These are phyloP conservation scores for Helenozyma baotianmanensis DNA, from an alignment of 805 yeast genomes.

Conservation along the genomic window DNA sequence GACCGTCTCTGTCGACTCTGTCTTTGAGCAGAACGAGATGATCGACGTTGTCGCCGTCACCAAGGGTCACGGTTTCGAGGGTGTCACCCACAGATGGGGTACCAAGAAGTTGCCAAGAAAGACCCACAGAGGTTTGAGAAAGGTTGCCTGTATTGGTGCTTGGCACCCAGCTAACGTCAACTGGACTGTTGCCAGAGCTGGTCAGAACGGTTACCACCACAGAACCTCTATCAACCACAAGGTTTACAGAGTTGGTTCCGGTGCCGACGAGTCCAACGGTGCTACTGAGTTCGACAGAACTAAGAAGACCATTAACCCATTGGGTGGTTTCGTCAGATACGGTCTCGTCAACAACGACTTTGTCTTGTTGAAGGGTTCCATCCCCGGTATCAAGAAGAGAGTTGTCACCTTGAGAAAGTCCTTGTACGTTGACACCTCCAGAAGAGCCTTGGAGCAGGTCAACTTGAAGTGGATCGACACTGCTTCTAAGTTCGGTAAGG, in stretches of 20 bases:
- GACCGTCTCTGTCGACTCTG: conserved; percentile 93
- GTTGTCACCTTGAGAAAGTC: conserved; percentile 98
- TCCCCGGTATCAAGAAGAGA: conserved; percentile 99
- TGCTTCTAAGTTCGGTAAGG: conserved; percentile 99
- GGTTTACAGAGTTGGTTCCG: conserved; percentile 98
- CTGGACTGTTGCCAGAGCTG: conserved; percentile 99
- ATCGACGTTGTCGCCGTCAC: conserved; percentile 98
- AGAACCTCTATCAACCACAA: conserved; percentile 99
- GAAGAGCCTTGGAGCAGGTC: conserved; percentile 95
- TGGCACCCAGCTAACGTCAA: conserved; percentile 99
- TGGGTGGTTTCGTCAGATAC: conserved; percentile 99
- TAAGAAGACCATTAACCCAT: conserved; percentile 98
- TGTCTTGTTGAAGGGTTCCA: conserved; percentile 95
- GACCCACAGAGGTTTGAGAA: conserved; percentile 99
- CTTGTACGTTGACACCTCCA: conserved; percentile 93
- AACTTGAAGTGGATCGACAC: conserved; percentile 99
- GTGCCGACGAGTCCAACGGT: conserved; percentile 89
- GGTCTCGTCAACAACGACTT: conserved; percentile 98
- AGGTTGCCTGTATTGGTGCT: conserved; percentile 99
- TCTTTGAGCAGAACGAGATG: conserved; percentile 98
- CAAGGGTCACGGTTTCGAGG: conserved; percentile 99
- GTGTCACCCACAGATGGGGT: conserved; percentile 99
- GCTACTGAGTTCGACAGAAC: conserved; percentile 99
- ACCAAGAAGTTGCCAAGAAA: conserved; percentile 99
- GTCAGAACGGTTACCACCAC: conserved; percentile 99